These are phyloP conservation scores for Proteromonas lacertae DNA, from an alignment of 352 stramenopile species.

Conservation along the genomic window DNA sequence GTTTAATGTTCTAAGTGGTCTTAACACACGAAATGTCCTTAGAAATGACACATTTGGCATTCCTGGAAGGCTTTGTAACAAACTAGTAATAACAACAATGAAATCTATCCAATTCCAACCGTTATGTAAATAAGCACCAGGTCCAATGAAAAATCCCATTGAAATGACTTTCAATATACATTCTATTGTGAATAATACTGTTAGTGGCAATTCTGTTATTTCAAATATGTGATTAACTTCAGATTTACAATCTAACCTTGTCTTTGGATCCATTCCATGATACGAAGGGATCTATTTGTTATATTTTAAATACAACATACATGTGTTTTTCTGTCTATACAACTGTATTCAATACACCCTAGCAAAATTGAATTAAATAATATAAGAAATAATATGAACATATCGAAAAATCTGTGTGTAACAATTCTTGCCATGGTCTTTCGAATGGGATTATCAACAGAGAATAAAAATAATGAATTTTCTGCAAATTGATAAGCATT, in stretches of 20 bases:
- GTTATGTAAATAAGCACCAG: constrained; percentile 26
- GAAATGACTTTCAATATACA: constrained; percentile 50
- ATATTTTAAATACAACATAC: too few relatives aligned
- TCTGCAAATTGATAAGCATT: not conserved
- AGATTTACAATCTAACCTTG: too few relatives aligned
- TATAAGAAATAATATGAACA: constrained; percentile 38
- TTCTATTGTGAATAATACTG: constrained; percentile 39
- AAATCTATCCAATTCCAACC: constrained; percentile 62
- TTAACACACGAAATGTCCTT: constrained; percentile 29
- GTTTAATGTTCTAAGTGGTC: constrained; percentile 40
- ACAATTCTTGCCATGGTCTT: not conserved
- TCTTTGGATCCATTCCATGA: too few relatives aligned
- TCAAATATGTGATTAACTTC: constrained; percentile 15
- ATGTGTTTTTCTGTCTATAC: constrained; percentile 8
- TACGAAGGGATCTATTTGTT: too few relatives aligned
- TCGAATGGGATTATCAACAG: not conserved
- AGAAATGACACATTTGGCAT: constrained; percentile 11
- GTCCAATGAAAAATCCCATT: constrained; percentile 22
- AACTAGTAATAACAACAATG: constrained; percentile 32
- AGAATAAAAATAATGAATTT: not conserved
- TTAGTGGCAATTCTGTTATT: constrained; percentile 35
- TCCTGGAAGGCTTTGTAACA: constrained; percentile 8
- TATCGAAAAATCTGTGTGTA: constrained; percentile 20
- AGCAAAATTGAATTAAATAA: constrained; percentile 41
- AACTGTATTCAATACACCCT: constrained; percentile 31